Conservation (phyloP, 2,329 filamentous ascomycete species). For the Trichocomaceae sp. region DNA sequence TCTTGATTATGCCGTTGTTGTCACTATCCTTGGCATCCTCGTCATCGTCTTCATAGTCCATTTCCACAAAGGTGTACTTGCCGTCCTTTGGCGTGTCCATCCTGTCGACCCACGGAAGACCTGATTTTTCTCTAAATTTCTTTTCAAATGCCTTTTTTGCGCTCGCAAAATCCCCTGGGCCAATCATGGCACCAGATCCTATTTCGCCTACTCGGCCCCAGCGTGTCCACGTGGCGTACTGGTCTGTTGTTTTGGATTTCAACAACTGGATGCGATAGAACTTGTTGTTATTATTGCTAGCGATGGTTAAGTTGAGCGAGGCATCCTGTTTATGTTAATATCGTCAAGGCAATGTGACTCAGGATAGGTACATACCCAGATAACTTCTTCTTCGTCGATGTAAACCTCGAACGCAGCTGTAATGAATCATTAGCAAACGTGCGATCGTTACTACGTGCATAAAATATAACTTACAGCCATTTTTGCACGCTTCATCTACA, state of each 20-base stretch:
- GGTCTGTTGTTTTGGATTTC: constrained; percentile 23
- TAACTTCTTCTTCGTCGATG: constrained; percentile 58
- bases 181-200: constrained; percentile 42
- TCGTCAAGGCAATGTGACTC: constrained; percentile 51
- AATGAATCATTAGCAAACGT: constrained; percentile 12
- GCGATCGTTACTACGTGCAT: neutral
- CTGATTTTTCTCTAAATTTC: constrained; percentile 54
- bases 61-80: constrained; percentile 73
- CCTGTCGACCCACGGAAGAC: constrained; percentile 46
- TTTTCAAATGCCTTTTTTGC: constrained; percentile 45
- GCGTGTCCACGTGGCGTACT: constrained; percentile 58
- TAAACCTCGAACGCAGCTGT: constrained; percentile 46
- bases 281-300: constrained; percentile 69
- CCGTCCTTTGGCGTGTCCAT: constrained; percentile 45
- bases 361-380: constrained; percentile 42
- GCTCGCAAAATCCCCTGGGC: constrained; percentile 28
- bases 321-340: constrained; percentile 65
- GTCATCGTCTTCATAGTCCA: constrained; percentile 63
- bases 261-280: constrained; percentile 70
- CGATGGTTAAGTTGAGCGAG: constrained; percentile 70
- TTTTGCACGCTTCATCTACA: constrained; percentile 41
- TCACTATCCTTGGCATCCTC: constrained; percentile 29
- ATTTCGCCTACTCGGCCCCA: constrained; percentile 68
- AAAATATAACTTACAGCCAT: constrained; percentile 12
- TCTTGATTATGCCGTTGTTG: constrained; percentile 20